These are phyloP conservation scores for Flaveria floridana DNA, from an alignment of 140 eudicot genomes.

Conservation along the genomic window DNA sequence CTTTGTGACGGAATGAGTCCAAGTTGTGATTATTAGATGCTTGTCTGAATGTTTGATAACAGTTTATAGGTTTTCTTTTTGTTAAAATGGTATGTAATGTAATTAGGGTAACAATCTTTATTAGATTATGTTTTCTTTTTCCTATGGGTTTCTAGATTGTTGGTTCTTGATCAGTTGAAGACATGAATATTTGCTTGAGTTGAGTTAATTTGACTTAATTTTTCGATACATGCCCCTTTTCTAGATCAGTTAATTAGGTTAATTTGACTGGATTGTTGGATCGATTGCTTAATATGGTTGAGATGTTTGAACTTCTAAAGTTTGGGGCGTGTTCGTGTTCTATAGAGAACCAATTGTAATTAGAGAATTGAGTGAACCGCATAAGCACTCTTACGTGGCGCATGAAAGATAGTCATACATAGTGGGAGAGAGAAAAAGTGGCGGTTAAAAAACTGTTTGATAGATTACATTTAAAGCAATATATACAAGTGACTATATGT, in stretches of 20 bases:
- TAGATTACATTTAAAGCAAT: not conserved
- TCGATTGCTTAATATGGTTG: not conserved
- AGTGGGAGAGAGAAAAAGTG: not conserved
- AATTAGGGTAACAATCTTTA: not conserved
- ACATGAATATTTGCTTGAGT: not conserved
- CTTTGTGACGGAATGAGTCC: too few relatives aligned
- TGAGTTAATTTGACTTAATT: constrained; percentile 4
- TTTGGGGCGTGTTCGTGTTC: not conserved
- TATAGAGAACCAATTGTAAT: not conserved
- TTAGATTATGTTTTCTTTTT: not conserved
- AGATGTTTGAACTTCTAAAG: not conserved
- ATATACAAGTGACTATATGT: not conserved
- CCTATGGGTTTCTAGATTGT: not conserved
- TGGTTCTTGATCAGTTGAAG: not conserved
- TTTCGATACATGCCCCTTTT: not conserved
- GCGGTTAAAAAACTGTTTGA: not conserved
- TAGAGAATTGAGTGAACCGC: not conserved
- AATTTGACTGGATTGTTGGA: not conserved
- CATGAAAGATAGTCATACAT: too few relatives aligned
- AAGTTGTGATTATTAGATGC: not conserved
- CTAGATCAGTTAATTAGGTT: not conserved
- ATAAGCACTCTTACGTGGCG: not conserved
- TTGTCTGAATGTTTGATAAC: not conserved
- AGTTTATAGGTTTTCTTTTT: not conserved
- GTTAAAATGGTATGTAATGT: not conserved